Percentiles rank a stretch among this genome's conserved stretches.
Conservation (phyloP, 148 eudicot genomes). For the Cornus controversa region DNA sequence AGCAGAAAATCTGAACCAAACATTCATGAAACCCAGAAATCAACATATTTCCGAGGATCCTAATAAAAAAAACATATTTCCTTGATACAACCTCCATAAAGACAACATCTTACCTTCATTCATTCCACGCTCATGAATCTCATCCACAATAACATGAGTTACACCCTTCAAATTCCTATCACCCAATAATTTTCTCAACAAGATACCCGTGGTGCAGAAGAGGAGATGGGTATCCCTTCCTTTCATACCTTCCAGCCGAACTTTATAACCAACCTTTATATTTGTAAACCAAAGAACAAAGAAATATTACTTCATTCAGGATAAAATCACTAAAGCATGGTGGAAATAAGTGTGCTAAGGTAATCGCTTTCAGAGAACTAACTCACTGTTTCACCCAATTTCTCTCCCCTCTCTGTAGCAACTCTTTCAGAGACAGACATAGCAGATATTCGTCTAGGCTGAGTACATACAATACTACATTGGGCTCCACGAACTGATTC, state of each 20-base stretch:
- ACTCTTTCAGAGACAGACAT: conserved; percentile 96
- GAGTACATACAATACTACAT: conserved; percentile 92
- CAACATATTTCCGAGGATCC: background rate
- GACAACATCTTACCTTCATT: conserved; percentile 73
- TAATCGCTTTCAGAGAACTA: conserved; percentile 6
- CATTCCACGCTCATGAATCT: conserved; percentile 99
- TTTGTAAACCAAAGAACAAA: conserved; percentile 14
- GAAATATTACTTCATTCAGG: background rate
- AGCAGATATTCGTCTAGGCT: conserved; percentile 96
- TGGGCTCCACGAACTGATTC: conserved; percentile 70
- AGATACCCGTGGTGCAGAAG: conserved; percentile 96
- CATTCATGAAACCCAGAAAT: conserved; percentile 16
- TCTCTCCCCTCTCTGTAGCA: conserved; percentile 94
- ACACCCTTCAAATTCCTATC: conserved; percentile 91
- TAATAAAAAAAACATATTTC: too few relatives aligned
- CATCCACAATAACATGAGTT: conserved; percentile 94
- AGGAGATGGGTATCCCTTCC: conserved; percentile 94
- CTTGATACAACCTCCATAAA: conserved; percentile 1
- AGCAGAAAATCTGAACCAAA: conserved; percentile 79
- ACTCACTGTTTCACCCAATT: conserved; percentile 93
- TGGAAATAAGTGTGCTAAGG: background rate
- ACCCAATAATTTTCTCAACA: conserved; percentile 83
- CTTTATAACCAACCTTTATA: conserved; percentile 92
- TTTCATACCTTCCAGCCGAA: conserved; percentile 94
- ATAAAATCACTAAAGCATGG: background rate